phyloP scores from a whole-genome alignment of 2,329 filamentous ascomycete species.

The Nannizziopsis barbatae region DNA sequence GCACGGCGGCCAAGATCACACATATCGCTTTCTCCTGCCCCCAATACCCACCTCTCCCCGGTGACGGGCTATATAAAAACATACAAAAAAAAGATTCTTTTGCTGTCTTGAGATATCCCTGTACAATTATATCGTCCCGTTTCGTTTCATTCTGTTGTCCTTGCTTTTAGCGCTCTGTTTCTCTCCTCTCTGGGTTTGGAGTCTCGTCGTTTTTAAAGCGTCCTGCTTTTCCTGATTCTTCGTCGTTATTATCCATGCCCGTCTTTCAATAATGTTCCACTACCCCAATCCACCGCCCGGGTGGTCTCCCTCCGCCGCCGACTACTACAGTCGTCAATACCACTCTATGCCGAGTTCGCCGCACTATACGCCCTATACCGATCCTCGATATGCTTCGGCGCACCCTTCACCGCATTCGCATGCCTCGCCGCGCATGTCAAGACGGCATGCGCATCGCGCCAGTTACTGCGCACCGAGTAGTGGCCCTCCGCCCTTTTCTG shows the following conservation, averaged over 20 bases:
- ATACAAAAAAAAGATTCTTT: neutral
- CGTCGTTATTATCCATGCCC: constrained; percentile 20
- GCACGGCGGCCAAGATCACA: constrained; percentile 32
- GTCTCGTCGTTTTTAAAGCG: constrained; percentile 7
- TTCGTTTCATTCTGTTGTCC: constrained; percentile 15
- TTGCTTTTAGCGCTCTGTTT: constrained; percentile 14
- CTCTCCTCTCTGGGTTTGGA: constrained; percentile 11
- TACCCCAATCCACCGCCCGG: constrained; percentile 37
- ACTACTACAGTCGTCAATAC: constrained; percentile 36
- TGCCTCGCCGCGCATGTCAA: constrained; percentile 34
- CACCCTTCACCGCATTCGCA: constrained; percentile 35
- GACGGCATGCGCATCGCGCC: constrained; percentile 46
- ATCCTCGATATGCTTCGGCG: constrained; percentile 42
- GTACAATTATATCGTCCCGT: constrained; percentile 33
- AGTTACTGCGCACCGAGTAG: constrained; percentile 42
- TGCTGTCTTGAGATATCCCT: constrained; percentile 31
- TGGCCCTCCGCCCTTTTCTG: constrained; percentile 31
- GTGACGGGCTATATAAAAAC: constrained; percentile 28
- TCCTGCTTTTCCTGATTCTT: constrained; percentile 9
- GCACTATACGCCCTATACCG: constrained; percentile 39
- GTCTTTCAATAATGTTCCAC: constrained; percentile 36
- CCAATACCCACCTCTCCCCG: constrained; percentile 33
- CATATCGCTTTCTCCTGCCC: constrained; percentile 31
- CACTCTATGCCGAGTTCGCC: constrained; percentile 38
- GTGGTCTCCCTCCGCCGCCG: constrained; percentile 31